A percentile compares a stretch with the other conserved stretches of the same genome.
phyloP scores from a whole-genome alignment of 2,329 filamentous ascomycete genomes.

The Scedosporium dehoogii region DNA sequence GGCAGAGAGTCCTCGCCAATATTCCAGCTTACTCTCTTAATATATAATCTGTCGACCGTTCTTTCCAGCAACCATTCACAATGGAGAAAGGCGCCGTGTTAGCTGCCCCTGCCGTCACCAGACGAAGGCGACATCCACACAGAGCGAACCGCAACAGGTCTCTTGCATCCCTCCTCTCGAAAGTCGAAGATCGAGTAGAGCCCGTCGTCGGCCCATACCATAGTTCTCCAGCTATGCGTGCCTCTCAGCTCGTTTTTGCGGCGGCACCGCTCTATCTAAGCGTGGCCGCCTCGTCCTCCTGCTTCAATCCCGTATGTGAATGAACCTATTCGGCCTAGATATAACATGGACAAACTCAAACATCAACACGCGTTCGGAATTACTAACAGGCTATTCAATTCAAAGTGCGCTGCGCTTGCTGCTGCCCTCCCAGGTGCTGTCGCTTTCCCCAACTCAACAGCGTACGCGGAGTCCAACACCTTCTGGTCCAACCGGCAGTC shows the following conservation, averaged over 20 bases:
- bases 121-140: neutral
- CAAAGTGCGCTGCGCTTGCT: conserved; percentile 1
- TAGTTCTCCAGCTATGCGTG: neutral
- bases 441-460: neutral
- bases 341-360: too few relatives aligned
- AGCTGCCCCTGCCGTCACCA: neutral
- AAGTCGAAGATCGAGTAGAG: neutral
- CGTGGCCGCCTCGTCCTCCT: neutral
- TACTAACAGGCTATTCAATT: neutral
- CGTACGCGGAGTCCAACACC: conserved; percentile 2
- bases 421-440: neutral
- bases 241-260: neutral
- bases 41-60: neutral
- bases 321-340: neutral
- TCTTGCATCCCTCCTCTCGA: neutral
- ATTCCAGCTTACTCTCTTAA: neutral
- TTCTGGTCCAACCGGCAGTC: conserved; percentile 5
- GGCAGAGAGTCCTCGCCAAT: neutral
- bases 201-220: neutral
- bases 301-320: neutral
- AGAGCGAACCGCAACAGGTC: neutral
- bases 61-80: neutral
- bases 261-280: neutral
- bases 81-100: neutral
- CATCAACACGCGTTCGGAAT: neutral